Evolutionary conservation across 257 asterid species (phyloP), one percentile per base, ranked within the genome.

Genomic region (Ajuga chamaepitys): DNA sequence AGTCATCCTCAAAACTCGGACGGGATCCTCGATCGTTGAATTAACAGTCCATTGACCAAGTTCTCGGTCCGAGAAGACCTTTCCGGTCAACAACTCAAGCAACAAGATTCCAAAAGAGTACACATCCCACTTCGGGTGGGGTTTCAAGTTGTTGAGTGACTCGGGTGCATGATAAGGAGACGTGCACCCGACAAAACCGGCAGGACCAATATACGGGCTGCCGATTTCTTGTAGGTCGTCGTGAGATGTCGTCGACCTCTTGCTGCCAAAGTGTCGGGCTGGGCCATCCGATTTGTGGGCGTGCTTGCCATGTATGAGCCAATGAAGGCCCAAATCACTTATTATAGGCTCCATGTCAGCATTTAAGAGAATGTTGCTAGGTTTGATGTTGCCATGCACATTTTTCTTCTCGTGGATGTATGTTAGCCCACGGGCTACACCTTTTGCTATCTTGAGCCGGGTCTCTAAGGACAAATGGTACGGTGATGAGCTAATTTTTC

Each of bases 101-200:
- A 89, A 62, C 63, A 93, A 63, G 16, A 93, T 72, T 24, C 99
- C 99, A 5, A 89, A 89, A 4, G 99, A 93, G 78, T 89, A 93
- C 3, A 86, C 99, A 45, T 89, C 97, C 99, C 99, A 93, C 66
- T 86, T 89, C 13, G 88, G 81, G 37, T 68, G 81, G 16, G 96
- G 96, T 72, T 87, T 93, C 30, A 74, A 74, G 73, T 71, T 88
- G 20, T 89, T 67, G 74, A 84, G 82, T 0, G 99, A 93, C 75
- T 93, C 99, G 0, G 99, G 99, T 0, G 97, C 96, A 28, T 86
- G 95, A 68, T 93, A 93, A 4, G 95, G 89, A 0, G 96, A 87
- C 0, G 87, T 85, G 83, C 95, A 86, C 26, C 95, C 89, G 9
- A 81, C 75, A 42, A 85, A 80, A 12, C 76, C 88, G 0, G 63